Conservation (phyloP, 2,329 filamentous ascomycete genomes). For the Fulvia fulva region DNA sequence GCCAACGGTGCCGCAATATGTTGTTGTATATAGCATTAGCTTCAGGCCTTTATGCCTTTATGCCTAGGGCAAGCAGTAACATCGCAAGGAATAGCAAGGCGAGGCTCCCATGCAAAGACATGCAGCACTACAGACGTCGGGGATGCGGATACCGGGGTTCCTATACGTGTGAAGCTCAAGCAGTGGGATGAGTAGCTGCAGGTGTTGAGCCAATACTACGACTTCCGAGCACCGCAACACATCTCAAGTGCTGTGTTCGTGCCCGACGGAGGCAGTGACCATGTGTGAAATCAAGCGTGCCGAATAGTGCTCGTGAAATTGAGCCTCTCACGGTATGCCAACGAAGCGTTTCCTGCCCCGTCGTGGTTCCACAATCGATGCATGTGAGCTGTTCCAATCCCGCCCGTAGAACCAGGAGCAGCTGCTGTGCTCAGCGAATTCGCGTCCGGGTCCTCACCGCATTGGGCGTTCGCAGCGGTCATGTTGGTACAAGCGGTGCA, state of each 20-base stretch:
- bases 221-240: not conserved
- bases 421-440: not conserved
- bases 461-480: not conserved
- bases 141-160: not conserved
- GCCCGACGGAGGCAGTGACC: not conserved
- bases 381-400: not conserved
- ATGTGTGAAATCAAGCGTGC: not conserved
- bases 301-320: not conserved
- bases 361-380: not conserved
- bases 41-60: slow-evolving; percentile 5
- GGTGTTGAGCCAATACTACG: not conserved
- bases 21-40: slow-evolving; percentile 6
- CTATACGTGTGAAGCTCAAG: not conserved
- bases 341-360: not conserved
- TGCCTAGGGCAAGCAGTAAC: slow-evolving; percentile 7
- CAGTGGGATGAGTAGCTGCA: not conserved
- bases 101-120: slow-evolving; percentile 1
- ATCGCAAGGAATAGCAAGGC: slow-evolving; percentile 2
- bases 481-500: not conserved
- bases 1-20: not conserved
- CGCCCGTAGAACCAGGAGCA: not conserved
- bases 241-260: not conserved
- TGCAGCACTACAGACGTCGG: slow-evolving; percentile 4
- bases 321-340: slow-evolving; percentile 3
- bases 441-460: not conserved